Percentiles rank a stretch among this genome's conserved stretches.
Conservation (phyloP, 2,329 filamentous ascomycete genomes). For the Endothia cerciana region DNA sequence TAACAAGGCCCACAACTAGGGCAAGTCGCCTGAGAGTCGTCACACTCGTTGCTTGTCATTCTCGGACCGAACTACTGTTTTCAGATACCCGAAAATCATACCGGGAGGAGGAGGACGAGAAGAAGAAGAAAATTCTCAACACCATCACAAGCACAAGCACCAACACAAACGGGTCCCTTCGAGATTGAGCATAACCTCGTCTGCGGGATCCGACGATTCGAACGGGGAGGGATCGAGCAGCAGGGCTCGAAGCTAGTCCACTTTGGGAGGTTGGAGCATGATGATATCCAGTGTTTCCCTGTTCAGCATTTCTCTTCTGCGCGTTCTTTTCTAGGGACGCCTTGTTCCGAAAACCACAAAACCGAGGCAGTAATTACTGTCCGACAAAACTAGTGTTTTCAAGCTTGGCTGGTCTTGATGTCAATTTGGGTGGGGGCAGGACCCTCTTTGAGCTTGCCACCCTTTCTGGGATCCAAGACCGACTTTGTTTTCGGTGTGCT, state of each 20-base stretch:
- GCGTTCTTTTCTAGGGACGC: neutral
- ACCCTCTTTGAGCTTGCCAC: neutral
- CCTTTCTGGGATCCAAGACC: neutral
- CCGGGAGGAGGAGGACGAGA: neutral
- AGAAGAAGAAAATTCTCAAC: neutral
- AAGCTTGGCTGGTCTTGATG: neutral
- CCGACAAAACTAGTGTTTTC: neutral
- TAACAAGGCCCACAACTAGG: slow-evolving; percentile 29
- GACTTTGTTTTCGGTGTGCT: neutral
- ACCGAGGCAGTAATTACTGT: no score
- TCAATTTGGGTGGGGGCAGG: neutral
- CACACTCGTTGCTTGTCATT: neutral
- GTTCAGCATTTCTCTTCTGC: slow-evolving; percentile 4
- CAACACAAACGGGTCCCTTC: slow-evolving; percentile 3
- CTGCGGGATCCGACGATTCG: neutral
- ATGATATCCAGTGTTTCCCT: slow-evolving; percentile 22
- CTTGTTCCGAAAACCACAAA: no score
- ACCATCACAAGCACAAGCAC: neutral
- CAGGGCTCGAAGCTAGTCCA: neutral
- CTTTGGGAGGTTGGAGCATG: neutral
- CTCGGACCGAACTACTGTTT: neutral
- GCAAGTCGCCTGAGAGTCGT: neutral
- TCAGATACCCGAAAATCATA: neutral
- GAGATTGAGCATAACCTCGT: slow-evolving; percentile 7
- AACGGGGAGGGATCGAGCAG: slow-evolving; percentile 1